Percentiles rank a stretch among this genome's conserved stretches.
Conservation (phyloP, 225 moss, liverwort and hornwort species). For the Rhytidiadelphus loreus region DNA sequence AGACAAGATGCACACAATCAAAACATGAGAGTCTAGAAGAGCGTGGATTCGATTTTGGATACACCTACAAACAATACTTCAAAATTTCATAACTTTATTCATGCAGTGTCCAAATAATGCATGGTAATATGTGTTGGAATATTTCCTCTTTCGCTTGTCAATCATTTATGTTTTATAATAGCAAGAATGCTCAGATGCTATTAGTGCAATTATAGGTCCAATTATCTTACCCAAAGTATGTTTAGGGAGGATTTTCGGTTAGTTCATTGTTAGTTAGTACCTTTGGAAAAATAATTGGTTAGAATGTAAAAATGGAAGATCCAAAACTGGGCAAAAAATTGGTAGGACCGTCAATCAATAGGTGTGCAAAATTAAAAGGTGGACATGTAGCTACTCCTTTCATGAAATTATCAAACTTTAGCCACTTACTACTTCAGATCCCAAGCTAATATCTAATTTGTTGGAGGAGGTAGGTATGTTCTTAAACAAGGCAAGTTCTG, state of each 20-base stretch:
- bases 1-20: background rate
- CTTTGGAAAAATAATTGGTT: background rate
- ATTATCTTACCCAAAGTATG: background rate
- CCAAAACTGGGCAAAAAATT: background rate
- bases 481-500: rapidly evolving
- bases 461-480: rapidly evolving
- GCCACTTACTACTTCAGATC: background rate
- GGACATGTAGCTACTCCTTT: rapidly evolving
- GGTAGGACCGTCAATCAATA: rapidly evolving
- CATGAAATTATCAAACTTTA: background rate
- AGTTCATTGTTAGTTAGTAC: background rate
- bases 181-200: background rate
- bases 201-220: no score
- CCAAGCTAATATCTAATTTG: rapidly evolving
- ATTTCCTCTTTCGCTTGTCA: background rate
- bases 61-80: background rate
- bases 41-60: background rate
- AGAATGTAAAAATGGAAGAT: background rate
- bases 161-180: background rate
- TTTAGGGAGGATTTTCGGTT: rapidly evolving
- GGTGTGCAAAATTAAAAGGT: background rate
- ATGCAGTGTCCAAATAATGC: background rate
- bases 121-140: background rate
- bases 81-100: background rate
- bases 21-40: background rate